These are phyloP conservation scores for Glarea lozoyensis DNA, from an alignment of 495 filamentous ascomycete genomes.

Conservation along the genomic window DNA sequence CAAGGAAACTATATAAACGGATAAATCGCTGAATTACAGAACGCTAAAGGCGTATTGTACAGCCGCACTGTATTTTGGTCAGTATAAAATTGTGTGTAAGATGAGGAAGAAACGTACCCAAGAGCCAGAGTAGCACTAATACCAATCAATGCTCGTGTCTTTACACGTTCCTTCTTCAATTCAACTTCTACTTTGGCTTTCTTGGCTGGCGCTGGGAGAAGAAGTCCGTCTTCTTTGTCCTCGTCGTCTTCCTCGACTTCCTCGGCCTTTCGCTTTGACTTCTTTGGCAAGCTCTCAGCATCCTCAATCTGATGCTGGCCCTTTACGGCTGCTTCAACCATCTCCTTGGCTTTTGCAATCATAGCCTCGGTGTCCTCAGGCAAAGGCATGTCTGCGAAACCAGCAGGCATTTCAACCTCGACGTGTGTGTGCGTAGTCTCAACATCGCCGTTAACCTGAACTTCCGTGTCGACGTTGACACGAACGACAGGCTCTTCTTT, in stretches of 20 bases:
- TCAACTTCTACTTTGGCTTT: conserved; percentile 65
- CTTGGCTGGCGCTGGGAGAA: conserved; percentile 57
- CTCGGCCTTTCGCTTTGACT: conserved; percentile 74
- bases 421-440: conserved; percentile 69
- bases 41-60: conserved; percentile 20
- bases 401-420: conserved; percentile 65
- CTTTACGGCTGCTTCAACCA: conserved; percentile 75
- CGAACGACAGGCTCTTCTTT: conserved; percentile 51
- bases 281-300: conserved; percentile 35
- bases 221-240: conserved; percentile 33
- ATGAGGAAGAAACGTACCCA: conserved; percentile 52
- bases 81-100: neutral
- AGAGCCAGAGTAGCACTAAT: conserved; percentile 76
- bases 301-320: conserved; percentile 35
- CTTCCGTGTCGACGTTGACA: conserved; percentile 61
- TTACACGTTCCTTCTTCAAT: conserved; percentile 72
- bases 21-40: conserved; percentile 6
- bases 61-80: conserved; percentile 10
- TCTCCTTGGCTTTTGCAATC: conserved; percentile 77
- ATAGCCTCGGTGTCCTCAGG: conserved; percentile 69
- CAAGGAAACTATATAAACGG: conserved; percentile 8
- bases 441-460: conserved; percentile 51
- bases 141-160: conserved; percentile 74
- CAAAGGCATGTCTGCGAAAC: conserved; percentile 56
- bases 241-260: conserved; percentile 50